phyloP scores from a whole-genome alignment of 2,329 filamentous ascomycete genomes.

The Trichophaea hybrida region DNA sequence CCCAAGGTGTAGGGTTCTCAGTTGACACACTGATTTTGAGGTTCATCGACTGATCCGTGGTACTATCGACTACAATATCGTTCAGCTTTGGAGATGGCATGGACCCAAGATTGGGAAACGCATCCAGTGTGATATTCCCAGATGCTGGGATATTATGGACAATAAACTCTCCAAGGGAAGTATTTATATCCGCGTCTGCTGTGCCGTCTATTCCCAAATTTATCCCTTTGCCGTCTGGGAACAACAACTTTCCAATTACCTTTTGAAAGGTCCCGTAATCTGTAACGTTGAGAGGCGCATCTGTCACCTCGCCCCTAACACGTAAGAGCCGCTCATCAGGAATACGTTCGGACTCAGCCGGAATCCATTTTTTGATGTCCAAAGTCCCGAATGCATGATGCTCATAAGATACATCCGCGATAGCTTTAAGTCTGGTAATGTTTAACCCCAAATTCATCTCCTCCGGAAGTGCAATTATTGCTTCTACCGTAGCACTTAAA shows the following conservation, averaged over 20 bases:
- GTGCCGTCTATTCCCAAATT: constrained; percentile 59
- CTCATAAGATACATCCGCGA: constrained; percentile 68
- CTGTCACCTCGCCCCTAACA: constrained; percentile 60
- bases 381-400: constrained; percentile 65
- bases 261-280: constrained; percentile 65
- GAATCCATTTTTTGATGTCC: constrained; percentile 67
- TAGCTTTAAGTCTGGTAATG: constrained; percentile 61
- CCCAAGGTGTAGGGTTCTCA: constrained; percentile 81
- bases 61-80: constrained; percentile 57
- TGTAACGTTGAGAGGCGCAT: constrained; percentile 71
- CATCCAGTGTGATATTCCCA: constrained; percentile 47
- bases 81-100: constrained; percentile 48
- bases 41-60: constrained; percentile 54
- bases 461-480: constrained; percentile 61
- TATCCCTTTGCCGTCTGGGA: constrained; percentile 51
- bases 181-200: constrained; percentile 71
- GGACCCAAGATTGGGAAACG: constrained; percentile 7
- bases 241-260: constrained; percentile 66
- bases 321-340: constrained; percentile 43
- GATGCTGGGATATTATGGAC: constrained; percentile 68
- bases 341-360: constrained; percentile 56
- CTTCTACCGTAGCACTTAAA: constrained; percentile 70
- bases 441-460: constrained; percentile 77
- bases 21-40: constrained; percentile 63
- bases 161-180: constrained; percentile 64